Evolutionary conservation across 345 rosid species (phyloP).

Genomic region (Sonneratia alba): DNA sequence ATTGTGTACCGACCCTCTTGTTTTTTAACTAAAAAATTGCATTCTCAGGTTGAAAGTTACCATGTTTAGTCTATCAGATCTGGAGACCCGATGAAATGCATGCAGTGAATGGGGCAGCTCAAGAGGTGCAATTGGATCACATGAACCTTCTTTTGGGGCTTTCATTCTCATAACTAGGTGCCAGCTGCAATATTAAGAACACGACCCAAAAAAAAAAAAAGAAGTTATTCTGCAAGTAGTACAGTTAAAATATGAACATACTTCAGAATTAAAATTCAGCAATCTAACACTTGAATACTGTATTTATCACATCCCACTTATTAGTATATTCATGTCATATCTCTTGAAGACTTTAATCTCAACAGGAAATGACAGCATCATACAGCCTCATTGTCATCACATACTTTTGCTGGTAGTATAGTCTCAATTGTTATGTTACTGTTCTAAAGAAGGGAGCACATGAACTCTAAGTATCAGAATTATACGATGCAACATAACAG

Average conservation of each 20-base stretch:
- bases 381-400: no score
- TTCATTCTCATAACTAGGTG: constrained; percentile 57
- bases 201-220: not conserved
- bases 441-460: no score
- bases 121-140: constrained; percentile 60
- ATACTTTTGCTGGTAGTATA: no score
- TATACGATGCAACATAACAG: no score
- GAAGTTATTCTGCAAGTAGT: not conserved
- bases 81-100: constrained; percentile 53
- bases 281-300: not conserved
- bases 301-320: no score
- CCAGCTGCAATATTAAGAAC: constrained; percentile 39
- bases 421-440: no score
- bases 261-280: not conserved
- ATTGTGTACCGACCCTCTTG: not conserved
- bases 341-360: no score
- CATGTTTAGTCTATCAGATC: constrained; percentile 29
- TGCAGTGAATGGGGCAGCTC: constrained; percentile 73
- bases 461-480: no score
- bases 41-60: constrained; percentile 18
- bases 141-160: constrained; percentile 40
- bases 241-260: not conserved
- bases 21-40: not conserved
- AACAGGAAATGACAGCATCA: no score
- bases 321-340: no score